These are phyloP conservation scores for Pseudoturritis turrita DNA, from an alignment of 345 rosid genomes.

Conservation along the genomic window DNA sequence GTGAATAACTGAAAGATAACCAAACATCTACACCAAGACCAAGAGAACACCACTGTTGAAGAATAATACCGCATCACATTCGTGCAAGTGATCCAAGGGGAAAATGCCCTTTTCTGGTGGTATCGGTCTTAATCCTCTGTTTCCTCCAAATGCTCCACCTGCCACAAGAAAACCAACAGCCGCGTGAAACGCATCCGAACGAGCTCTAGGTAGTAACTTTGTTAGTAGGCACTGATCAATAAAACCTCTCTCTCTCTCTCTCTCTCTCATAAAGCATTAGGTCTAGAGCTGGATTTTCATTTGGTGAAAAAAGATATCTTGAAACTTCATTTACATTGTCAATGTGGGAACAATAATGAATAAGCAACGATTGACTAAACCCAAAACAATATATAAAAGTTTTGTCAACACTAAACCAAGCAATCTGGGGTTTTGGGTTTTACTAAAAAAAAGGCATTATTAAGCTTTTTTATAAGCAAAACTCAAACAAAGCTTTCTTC, in stretches of 20 bases:
- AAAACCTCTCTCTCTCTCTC: neutral
- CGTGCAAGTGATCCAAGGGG: constrained; percentile 86
- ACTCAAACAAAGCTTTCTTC: neutral
- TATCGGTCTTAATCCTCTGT: constrained; percentile 79
- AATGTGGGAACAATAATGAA: neutral
- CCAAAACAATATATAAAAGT: neutral
- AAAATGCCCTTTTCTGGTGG: constrained; percentile 95
- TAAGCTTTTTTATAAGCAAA: neutral
- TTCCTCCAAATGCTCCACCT: constrained; percentile 99
- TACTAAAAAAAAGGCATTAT: neutral
- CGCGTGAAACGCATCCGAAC: neutral
- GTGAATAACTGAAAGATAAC: neutral
- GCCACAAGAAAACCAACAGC: neutral
- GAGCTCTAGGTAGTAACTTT: neutral
- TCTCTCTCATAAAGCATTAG: neutral
- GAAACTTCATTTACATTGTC: neutral
- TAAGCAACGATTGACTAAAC: neutral
- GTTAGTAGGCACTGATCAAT: neutral
- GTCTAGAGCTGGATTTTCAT: neutral
- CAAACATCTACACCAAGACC: neutral
- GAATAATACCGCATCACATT: constrained; percentile 66
- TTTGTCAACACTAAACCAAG: neutral
- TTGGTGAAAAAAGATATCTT: neutral
- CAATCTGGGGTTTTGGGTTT: neutral
- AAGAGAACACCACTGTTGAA: neutral